Evolutionary conservation across 805 yeast species (phyloP), one percentile per base, ranked within the genome.

Genomic region (Myxozyma vanderwaltii): DNA sequence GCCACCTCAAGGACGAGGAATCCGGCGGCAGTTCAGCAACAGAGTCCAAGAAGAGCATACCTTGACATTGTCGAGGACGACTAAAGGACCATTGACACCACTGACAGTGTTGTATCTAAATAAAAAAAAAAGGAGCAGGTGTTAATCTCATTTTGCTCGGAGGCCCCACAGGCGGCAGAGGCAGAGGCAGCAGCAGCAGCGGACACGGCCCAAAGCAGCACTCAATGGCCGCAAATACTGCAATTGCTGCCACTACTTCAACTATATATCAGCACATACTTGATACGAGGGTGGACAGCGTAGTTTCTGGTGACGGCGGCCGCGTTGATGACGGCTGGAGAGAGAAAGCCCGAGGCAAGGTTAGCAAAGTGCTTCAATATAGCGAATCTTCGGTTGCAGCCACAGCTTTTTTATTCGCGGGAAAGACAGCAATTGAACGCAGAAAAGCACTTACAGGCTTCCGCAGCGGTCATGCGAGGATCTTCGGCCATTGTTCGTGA

Each of bases 11-110:
- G 29, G 19, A 15, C 27, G 51, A 15, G 29, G 6, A 10, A 21
- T 33, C 31, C 26, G 36, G 39, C 40, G 19, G 23, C 19, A 5
- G 6, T 3, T 6, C 19, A 7, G 17, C 1, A 21, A 21, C 6
- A 24, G 19, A 29, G 47, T 35, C 21, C 43, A 38, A 38, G 19
- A 8, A 54, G n/a, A 13, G 19, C 54, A 23, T 41, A 57, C 67
- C 63, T 88, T 88, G 70, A 88, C 94, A 65, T 88, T 86, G 73
- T 88, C 92, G 68, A 88, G 77, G 68, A 88, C 91, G 63, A 94
- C 99, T 74, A 94, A 83, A 4, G 99, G 99, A 64, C 99, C 99
- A 76, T 95, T 94, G 71, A 94, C 96, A 75, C 98, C 98, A 56
- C 92, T 92, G 63, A 94, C 99, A 31, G 99, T 94, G 80, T 94